Conservation (phyloP, 805 yeast genomes). For the Saccharomyces jurei region DNA sequence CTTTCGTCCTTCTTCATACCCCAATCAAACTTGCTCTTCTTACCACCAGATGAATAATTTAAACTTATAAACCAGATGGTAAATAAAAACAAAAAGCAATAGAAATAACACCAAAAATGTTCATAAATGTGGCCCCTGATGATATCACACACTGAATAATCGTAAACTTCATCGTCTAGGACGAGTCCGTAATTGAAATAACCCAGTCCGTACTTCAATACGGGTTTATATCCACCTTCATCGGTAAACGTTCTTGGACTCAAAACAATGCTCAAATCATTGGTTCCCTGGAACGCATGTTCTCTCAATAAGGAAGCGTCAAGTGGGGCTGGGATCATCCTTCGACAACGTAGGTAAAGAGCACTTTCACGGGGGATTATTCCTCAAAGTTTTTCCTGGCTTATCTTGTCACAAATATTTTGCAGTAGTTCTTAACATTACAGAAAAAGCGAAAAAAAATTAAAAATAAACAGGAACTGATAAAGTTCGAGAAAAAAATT, state of each 20-base stretch:
- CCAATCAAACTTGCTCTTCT: slow-evolving; percentile 7
- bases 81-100: slow-evolving; percentile 10
- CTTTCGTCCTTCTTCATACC: neutral
- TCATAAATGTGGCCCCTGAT: slow-evolving; percentile 20
- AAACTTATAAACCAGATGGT: slow-evolving; percentile 14
- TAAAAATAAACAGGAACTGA: neutral
- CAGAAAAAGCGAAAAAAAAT: neutral
- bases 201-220: slow-evolving; percentile 28
- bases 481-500: neutral
- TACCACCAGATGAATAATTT: slow-evolving; percentile 5
- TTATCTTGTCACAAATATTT: neutral
- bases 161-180: slow-evolving; percentile 17
- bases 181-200: slow-evolving; percentile 27
- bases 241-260: slow-evolving; percentile 22
- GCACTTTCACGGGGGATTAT: neutral
- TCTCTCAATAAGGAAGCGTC: slow-evolving; percentile 33
- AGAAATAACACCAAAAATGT: slow-evolving; percentile 17
- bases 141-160: slow-evolving; percentile 10
- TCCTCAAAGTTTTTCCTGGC: neutral
- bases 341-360: neutral
- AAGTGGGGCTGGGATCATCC: slow-evolving; percentile 31
- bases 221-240: slow-evolving; percentile 28
- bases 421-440: neutral
- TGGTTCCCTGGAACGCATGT: slow-evolving; percentile 30
- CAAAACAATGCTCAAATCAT: slow-evolving; percentile 23